Evolutionary conservation across 441 rosid genomes (phyloP), one percentile per base, ranked within the genome.

Genomic region (Bocquillonia castaneifolia): DNA sequence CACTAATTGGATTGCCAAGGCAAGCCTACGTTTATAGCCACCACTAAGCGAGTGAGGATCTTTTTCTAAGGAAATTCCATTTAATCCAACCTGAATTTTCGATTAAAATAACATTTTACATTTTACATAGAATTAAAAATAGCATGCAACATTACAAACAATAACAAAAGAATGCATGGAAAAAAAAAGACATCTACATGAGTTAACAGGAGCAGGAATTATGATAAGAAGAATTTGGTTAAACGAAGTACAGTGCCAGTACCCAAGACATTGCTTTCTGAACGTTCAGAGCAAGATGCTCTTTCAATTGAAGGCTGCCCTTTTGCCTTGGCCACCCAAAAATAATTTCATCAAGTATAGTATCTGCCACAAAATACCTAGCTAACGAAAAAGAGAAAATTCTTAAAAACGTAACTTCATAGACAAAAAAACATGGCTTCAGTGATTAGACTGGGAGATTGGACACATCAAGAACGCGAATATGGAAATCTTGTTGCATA

Each of bases 241-340:
- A 31, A 28, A 59, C 18, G 28, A 37, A 69, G 76, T 75, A 68
- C 18, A 75, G 75, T 59, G 54, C 25, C 29, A 26, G 31, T 80
- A 93, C 98, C 96, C 92, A 93, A 66, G 81, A 83, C 67, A 93
- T 75, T 72, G 97, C 98, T 81, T 86, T 86, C 77, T 93, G 96
- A 70, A 93, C 88, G 77, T 85, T 88, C 48, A 83, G 71, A 69
- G 87, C 82, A 79, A 93, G 82, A 28, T 77, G 78, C 80, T 89
- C 89, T 76, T 82, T 88, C 44, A 83, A 71, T 64, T 86, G 88
- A 70, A 73, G 74, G 74, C 79, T 81, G 53, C 83, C 82, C 78
- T 80, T 91, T 82, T 81, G 82, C 83, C 96, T 85, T 59, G 97
- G 94, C 96, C 96, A 89, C 63, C 98, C 96, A 85, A 91, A 89